Conservation (phyloP, 2,329 filamentous ascomycete species). For the Nemania abortiva region DNA sequence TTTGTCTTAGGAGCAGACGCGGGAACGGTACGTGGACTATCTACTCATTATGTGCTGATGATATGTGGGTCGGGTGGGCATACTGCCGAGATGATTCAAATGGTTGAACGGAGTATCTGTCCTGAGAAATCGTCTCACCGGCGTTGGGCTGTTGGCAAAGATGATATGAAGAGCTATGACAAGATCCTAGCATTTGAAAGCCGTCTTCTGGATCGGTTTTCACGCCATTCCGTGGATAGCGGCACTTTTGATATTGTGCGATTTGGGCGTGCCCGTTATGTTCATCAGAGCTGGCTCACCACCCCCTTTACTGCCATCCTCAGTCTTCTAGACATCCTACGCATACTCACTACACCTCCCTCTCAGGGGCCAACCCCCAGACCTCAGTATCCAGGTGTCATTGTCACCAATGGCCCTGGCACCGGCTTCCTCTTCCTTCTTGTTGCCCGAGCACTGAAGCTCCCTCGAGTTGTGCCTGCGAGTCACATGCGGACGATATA, state of each 20-base stretch:
- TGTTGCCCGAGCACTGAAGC: slow-evolving; percentile 62
- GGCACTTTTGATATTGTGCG: slow-evolving; percentile 73
- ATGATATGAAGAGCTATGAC: slow-evolving; percentile 77
- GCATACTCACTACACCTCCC: slow-evolving; percentile 59
- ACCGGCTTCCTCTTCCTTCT: slow-evolving; percentile 82
- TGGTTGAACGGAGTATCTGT: slow-evolving; percentile 74
- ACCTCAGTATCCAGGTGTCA: slow-evolving; percentile 73
- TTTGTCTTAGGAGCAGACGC: slow-evolving; percentile 13
- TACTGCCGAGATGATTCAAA: slow-evolving; percentile 92
- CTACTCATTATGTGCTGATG: slow-evolving; percentile 71
- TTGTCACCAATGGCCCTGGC: slow-evolving; percentile 89
- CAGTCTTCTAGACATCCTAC: slow-evolving; percentile 73
- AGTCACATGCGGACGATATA: slow-evolving; percentile 80
- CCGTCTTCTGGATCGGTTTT: slow-evolving; percentile 48
- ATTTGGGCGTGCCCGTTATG: slow-evolving; percentile 80
- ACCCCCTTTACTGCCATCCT: slow-evolving; percentile 76
- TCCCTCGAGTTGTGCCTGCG: slow-evolving; percentile 59
- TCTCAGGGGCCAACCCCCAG: slow-evolving; percentile 49
- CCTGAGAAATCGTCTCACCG: slow-evolving; percentile 69
- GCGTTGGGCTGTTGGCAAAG: slow-evolving; percentile 84
- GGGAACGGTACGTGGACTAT: slow-evolving; percentile 33
- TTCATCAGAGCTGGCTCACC: slow-evolving; percentile 84
- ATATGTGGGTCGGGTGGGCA: slow-evolving; percentile 95
- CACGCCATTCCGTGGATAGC: slow-evolving; percentile 41
- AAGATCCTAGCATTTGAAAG: slow-evolving; percentile 71